Base-by-base conservation (phyloP, 768 basidiomycete species). In the Russula vinacea region DNA sequence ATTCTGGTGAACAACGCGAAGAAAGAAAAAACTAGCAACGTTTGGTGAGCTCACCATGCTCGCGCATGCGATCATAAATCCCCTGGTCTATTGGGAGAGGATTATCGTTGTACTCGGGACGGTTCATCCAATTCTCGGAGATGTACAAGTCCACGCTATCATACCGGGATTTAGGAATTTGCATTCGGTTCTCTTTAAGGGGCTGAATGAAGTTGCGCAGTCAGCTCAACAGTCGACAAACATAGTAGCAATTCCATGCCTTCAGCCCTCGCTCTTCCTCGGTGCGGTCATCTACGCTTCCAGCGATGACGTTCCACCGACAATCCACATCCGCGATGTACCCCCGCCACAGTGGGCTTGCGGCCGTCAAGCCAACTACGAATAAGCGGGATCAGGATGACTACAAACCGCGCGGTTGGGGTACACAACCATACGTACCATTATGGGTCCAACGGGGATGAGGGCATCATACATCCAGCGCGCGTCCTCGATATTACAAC, bases 291-390 rank as follows among this genome's bases (percentile, higher is more conserved):
- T 99, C 97, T 0, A 99, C 96, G 70, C 92, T 93, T n/a, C 91
- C 97, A 11, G 97, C 90, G 67, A 99, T 97, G 11, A 99, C 97
- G 71, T 98, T 92, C 97, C 97, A 99, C 49, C 97, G 86, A 71
- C 92, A 97, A 77, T 99, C 97, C 6, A 98, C 95, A 73, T 99
- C 95, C 45, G 95, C 88, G 49, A 99, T 83, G 74, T 92, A 89
- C 6, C 97, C 97, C 65, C 97, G 83, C 86, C 92, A 99, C 16
- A 92, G 82, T 4, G 97, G 97, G 73, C 95, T 95, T 1, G 94
- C 92, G 32, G 95, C 97, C 1, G 91, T 93, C 72, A 98, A 3
- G 97, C 97, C 60, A 99, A 80, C 95, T 97, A 74, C 52, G 50
- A 37, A 57, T 24, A 47, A 24, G 35, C 52, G 49, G 40, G 49